phyloP scores from a whole-genome alignment of 2,329 filamentous ascomycete genomes.

The Corynespora cassiicola region DNA sequence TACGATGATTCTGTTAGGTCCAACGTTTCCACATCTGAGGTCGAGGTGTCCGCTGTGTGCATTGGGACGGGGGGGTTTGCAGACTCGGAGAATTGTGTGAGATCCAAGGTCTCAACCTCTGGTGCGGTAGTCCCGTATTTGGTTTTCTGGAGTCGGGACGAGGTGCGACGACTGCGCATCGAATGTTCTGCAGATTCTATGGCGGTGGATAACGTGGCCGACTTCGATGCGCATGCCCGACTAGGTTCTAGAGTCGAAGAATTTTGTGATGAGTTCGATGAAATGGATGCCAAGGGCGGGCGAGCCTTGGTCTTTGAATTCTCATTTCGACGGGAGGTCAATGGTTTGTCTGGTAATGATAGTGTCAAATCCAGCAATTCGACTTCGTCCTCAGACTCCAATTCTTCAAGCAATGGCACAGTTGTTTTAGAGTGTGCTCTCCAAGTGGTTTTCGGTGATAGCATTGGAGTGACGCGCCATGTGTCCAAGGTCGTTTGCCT shows the following conservation, averaged over 20 bases:
- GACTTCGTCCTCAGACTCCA: conserved; percentile 17
- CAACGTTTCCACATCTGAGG: no score
- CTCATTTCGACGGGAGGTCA: no score
- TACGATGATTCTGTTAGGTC: no score
- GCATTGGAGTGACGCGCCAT: conserved; percentile 34
- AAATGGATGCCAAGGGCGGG: conserved; percentile 32
- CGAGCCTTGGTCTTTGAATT: no score
- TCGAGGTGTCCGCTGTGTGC: no score
- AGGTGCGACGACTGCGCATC: conserved; percentile 19
- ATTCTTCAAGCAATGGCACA: no score
- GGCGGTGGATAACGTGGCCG: conserved; percentile 2
- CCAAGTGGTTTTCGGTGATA: no score
- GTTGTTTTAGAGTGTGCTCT: no score
- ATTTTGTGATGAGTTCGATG: conserved; percentile 29
- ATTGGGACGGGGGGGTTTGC: not conserved
- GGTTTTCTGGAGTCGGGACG: conserved; percentile 24
- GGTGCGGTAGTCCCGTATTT: conserved; percentile 14
- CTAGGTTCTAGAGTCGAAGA: no score
- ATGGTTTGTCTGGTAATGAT: conserved; percentile 33
- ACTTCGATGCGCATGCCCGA: conserved; percentile 5
- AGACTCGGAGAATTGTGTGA: conserved; percentile 24
- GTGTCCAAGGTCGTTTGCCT: conserved; percentile 39
- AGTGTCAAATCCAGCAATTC: conserved; percentile 40
- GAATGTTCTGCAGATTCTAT: no score
- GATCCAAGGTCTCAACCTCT: conserved; percentile 26